These are phyloP conservation scores for Buddleja alternifolia DNA, from an alignment of 257 asterid species.

Conservation along the genomic window DNA sequence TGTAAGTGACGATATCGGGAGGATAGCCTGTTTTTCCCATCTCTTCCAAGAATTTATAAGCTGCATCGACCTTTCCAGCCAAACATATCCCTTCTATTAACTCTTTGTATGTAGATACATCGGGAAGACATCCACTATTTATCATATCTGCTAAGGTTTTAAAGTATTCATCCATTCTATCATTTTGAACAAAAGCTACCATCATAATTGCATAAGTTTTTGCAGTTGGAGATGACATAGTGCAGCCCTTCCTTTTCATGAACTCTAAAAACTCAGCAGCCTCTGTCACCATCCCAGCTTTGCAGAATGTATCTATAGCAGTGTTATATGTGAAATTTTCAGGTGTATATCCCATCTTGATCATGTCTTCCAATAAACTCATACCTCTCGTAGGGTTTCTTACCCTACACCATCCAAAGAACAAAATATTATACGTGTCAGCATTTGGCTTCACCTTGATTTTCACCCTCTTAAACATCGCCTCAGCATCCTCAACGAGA, in stretches of 20 bases:
- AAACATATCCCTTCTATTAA: slow-evolving; percentile 77
- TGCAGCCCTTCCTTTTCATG: slow-evolving; percentile 77
- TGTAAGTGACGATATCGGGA: slow-evolving; percentile 88
- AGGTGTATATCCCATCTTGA: slow-evolving; percentile 64
- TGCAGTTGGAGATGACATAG: slow-evolving; percentile 91
- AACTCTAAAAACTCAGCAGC: slow-evolving; percentile 76
- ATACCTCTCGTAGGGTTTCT: slow-evolving; percentile 75
- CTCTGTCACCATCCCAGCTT: slow-evolving; percentile 78
- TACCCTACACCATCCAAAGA: slow-evolving; percentile 93
- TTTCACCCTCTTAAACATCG: slow-evolving; percentile 61
- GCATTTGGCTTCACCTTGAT: slow-evolving; percentile 72
- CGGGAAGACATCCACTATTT: slow-evolving; percentile 83
- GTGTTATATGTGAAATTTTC: slow-evolving; percentile 83
- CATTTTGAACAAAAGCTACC: slow-evolving; percentile 68
- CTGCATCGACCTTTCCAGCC: slow-evolving; percentile 71
- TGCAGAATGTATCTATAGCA: slow-evolving; percentile 86
- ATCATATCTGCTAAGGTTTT: slow-evolving; percentile 67
- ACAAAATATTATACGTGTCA: slow-evolving; percentile 77
- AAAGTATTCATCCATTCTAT: slow-evolving; percentile 71
- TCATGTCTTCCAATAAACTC: slow-evolving; percentile 79
- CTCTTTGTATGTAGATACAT: slow-evolving; percentile 87
- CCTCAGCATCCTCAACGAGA: slow-evolving; percentile 86
- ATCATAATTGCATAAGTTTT: slow-evolving; percentile 79
- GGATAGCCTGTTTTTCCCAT: slow-evolving; percentile 88
- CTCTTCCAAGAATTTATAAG: slow-evolving; percentile 78